These are phyloP conservation scores for Lachancea waltii DNA, from an alignment of 805 yeast species.

Conservation along the genomic window DNA sequence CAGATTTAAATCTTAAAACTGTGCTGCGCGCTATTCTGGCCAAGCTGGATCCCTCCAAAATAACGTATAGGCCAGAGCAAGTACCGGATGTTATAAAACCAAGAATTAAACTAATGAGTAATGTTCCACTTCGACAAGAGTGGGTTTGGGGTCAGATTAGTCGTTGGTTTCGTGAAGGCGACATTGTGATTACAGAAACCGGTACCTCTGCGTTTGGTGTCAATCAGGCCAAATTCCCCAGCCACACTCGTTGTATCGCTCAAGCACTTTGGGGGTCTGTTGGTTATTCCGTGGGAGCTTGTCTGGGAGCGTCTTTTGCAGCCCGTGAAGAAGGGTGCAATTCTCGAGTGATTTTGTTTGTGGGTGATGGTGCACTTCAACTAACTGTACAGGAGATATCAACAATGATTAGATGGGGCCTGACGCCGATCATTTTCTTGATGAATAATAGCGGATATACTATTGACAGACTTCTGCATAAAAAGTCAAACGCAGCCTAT, in stretches of 20 bases:
- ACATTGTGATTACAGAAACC: conserved; percentile 54
- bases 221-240: conserved; percentile 50
- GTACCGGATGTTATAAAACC: conserved; percentile 24
- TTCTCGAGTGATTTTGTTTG: conserved; percentile 50
- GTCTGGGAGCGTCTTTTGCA: conserved; percentile 57
- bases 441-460: conserved; percentile 64
- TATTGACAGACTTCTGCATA: conserved; percentile 56
- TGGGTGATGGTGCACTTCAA: conserved; percentile 67
- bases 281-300: conserved; percentile 60
- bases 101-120: conserved; percentile 16
- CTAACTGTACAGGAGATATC: conserved; percentile 60
- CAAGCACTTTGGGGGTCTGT: conserved; percentile 64
- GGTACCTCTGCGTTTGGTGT: conserved; percentile 63
- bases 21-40: conserved; percentile 28
- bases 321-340: conserved; percentile 40
- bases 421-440: conserved; percentile 52
- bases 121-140: conserved; percentile 33
- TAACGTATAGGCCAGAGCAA: conserved; percentile 12
- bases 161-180: conserved; percentile 48
- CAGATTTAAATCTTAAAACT: conserved; percentile 48
- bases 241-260: conserved; percentile 44
- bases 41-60: conserved; percentile 27
- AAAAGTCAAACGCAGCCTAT: conserved; percentile 43
- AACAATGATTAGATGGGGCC: conserved; percentile 47
- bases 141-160: conserved; percentile 48